Conservation (phyloP, 257 asterid genomes). For the Nyctanthes arbortristis region DNA sequence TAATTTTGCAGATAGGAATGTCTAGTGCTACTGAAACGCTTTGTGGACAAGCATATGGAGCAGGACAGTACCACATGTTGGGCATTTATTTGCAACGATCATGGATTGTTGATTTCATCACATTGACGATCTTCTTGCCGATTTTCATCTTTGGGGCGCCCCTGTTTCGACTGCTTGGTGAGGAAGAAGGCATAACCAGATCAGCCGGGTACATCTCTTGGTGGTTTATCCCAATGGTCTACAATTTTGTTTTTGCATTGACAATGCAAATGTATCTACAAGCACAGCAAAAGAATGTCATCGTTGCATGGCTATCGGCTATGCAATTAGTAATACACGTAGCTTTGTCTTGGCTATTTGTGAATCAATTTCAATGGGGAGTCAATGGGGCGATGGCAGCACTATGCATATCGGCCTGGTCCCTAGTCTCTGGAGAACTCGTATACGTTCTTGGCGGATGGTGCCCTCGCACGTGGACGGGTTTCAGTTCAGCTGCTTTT, state of each 20-base stretch:
- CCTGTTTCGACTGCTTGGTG: conserved; percentile 53
- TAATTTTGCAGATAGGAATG: conserved; percentile 56
- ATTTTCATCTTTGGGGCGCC: conserved; percentile 48
- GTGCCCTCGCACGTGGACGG: conserved; percentile 63
- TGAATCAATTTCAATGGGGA: conserved; percentile 44
- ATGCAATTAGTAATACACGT: conserved; percentile 43
- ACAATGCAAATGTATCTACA: conserved; percentile 68
- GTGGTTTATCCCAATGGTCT: conserved; percentile 60
- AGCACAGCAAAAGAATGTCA: conserved; percentile 61
- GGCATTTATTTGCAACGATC: conserved; percentile 68
- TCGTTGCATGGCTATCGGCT: conserved; percentile 55
- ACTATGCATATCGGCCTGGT: conserved; percentile 51
- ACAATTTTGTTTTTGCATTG: conserved; percentile 53
- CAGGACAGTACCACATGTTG: conserved; percentile 68
- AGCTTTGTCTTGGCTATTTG: conserved; percentile 63
- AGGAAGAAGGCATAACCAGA: conserved; percentile 39
- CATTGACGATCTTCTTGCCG: conserved; percentile 51
- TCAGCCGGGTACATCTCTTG: conserved; percentile 52
- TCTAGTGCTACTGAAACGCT: conserved; percentile 76
- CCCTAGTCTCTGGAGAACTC: conserved; percentile 36
- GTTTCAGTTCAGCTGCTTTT: conserved; percentile 48
- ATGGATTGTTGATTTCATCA: conserved; percentile 62
- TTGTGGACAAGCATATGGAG: conserved; percentile 72
- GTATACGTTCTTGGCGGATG: conserved; percentile 47
- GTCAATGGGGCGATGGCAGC: conserved; percentile 67